A percentile compares a stretch with the other conserved stretches of the same genome.
These are phyloP conservation scores for Chimonanthus salicifolius DNA, from an alignment of 164 flowering plant genomes.

Conservation along the genomic window DNA sequence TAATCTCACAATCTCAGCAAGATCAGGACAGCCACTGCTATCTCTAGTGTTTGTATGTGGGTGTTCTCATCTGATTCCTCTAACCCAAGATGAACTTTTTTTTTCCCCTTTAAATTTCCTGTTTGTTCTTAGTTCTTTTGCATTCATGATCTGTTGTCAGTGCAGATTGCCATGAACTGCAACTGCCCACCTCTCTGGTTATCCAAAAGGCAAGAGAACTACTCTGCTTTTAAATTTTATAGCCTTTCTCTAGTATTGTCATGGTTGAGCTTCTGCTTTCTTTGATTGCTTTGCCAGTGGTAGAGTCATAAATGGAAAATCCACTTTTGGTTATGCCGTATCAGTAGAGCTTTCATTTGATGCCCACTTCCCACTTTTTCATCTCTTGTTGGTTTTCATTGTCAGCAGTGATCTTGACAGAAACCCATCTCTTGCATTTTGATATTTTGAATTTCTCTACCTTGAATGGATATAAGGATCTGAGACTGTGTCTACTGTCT, in stretches of 20 bases:
- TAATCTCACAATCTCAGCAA: conserved; percentile 11
- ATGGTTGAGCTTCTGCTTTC: not conserved
- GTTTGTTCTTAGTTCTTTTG: not conserved
- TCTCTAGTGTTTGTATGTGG: conserved; percentile 20
- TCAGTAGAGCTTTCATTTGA: conserved; percentile 1
- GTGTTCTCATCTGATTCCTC: conserved; percentile 21
- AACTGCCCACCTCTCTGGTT: conserved; percentile 1
- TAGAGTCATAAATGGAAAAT: not conserved
- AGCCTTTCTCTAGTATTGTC: not conserved
- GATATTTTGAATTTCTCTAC: not conserved
- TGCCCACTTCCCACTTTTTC: not conserved
- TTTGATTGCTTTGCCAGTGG: not conserved
- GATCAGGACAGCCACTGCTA: conserved; percentile 26
- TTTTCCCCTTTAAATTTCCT: not conserved
- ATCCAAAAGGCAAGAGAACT: not conserved
- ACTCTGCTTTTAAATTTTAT: not conserved
- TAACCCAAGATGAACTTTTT: conserved; percentile 14
- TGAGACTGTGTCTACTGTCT: not conserved
- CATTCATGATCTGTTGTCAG: conserved; percentile 3
- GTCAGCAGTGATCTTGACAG: not conserved
- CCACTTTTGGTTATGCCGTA: conserved; percentile 1
- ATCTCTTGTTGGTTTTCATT: not conserved
- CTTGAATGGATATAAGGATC: not conserved
- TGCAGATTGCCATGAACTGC: conserved; percentile 1
- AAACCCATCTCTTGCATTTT: not conserved